Conservation (phyloP, 495 filamentous ascomycete genomes). For the Bacidia rubella region DNA sequence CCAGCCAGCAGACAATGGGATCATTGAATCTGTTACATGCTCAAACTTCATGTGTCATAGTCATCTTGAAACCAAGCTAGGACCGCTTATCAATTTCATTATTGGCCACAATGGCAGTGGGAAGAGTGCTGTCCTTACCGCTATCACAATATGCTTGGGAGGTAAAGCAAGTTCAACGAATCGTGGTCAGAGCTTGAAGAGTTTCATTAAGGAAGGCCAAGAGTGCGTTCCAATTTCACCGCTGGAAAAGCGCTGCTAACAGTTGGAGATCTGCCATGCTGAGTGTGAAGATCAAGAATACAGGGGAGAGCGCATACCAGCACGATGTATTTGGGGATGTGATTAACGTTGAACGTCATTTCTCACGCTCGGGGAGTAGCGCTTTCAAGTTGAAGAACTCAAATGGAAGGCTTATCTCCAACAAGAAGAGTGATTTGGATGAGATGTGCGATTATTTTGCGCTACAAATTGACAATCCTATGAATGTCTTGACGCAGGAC, state of each 20-base stretch:
- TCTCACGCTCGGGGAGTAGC: slow-evolving; percentile 60
- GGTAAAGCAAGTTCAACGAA: slow-evolving; percentile 94
- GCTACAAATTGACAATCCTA: slow-evolving; percentile 90
- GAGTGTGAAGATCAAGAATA: slow-evolving; percentile 79
- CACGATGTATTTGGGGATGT: slow-evolving; percentile 70
- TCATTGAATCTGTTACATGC: slow-evolving; percentile 71
- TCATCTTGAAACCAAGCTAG: slow-evolving; percentile 64
- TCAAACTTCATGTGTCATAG: slow-evolving; percentile 93
- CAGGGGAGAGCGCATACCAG: slow-evolving; percentile 69
- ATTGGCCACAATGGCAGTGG: slow-evolving; percentile 96
- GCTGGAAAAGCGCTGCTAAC: slow-evolving; percentile 15
- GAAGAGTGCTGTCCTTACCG: slow-evolving; percentile 96
- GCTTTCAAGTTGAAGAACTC: slow-evolving; percentile 77
- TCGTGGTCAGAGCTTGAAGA: slow-evolving; percentile 79
- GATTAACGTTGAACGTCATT: slow-evolving; percentile 83
- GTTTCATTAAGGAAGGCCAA: slow-evolving; percentile 80
- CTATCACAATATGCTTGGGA: slow-evolving; percentile 83
- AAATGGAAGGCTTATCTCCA: slow-evolving; percentile 58
- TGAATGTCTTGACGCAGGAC: slow-evolving; percentile 96
- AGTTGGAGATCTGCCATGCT: slow-evolving; percentile 28
- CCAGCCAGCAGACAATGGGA: slow-evolving; percentile 63
- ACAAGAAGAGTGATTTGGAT: slow-evolving; percentile 77
- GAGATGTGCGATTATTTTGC: slow-evolving; percentile 86
- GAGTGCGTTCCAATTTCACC: slow-evolving; percentile 38
- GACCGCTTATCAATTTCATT: slow-evolving; percentile 93